A percentile compares a stretch with the other conserved stretches of the same genome.
phyloP scores from a whole-genome alignment of 345 rosid species.

The Populus euphratica region DNA sequence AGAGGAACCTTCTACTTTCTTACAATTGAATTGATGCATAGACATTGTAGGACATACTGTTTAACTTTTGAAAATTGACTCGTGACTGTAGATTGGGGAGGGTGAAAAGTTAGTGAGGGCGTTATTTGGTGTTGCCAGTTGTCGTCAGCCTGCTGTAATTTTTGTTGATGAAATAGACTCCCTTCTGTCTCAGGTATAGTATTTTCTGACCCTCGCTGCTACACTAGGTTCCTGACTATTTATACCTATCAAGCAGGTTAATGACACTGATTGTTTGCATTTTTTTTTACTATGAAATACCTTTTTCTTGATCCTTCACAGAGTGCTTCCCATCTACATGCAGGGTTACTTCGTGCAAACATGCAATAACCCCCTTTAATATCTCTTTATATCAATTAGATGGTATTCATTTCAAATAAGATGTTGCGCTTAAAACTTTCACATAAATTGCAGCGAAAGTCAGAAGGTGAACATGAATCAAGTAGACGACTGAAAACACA shows the following conservation, averaged over 20 bases:
- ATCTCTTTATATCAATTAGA: neutral
- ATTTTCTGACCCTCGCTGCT: constrained; percentile 12
- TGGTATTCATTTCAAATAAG: neutral
- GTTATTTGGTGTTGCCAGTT: constrained; percentile 95
- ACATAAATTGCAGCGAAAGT: constrained; percentile 70
- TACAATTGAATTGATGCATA: neutral
- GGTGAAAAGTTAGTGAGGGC: constrained; percentile 99
- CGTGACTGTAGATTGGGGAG: constrained; percentile 75
- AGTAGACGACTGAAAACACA: constrained; percentile 95
- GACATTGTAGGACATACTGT: neutral
- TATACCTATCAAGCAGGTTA: neutral
- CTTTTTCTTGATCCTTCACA: neutral
- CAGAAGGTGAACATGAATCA: constrained; percentile 97
- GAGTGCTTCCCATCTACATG: neutral
- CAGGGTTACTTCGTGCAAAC: neutral
- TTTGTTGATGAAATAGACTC: constrained; percentile 98
- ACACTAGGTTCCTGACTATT: neutral
- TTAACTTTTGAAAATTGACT: neutral
- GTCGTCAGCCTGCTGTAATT: constrained; percentile 98
- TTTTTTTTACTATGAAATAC: neutral
- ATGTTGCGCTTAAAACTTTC: constrained; percentile 14
- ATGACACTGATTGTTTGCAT: neutral
- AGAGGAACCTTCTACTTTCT: neutral
- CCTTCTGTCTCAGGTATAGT: constrained; percentile 83
- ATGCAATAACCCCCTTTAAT: neutral